Base-by-base conservation (phyloP, 306 rosid genomes). In the Dryas drummondii region DNA sequence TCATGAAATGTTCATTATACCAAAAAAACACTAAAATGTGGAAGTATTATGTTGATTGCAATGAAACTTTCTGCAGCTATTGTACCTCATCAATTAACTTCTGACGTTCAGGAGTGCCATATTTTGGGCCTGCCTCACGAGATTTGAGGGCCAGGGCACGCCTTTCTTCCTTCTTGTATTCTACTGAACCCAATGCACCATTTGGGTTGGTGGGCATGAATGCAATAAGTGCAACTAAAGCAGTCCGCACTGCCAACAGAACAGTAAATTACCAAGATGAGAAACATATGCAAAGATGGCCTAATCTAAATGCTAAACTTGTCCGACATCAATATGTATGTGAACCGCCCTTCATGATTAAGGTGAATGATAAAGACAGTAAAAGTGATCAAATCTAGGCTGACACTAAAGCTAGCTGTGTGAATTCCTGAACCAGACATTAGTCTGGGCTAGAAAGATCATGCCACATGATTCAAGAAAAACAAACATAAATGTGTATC, bases 161-260 rank as follows among this genome's bases (percentile, higher is more conserved):
- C 78, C 98, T 89, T 75, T 96, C 97, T 83, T 96, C 98, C 72
- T 90, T 89, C 85, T 89, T 92, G 89, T 92, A 96, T 79, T 90
- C 93, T 62, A 96, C 78, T 9, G 99, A 96, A 68, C 99, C 98
- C 81, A 96, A 73, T 2, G 99, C 99, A 22, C 98, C 98, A 82
- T 89, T 90, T 79, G 99, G 98, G 70, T 76, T 88, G 81, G 99
- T 87, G 61, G 99, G 99, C 99, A 96, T 92, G 84, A 92, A 96
- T 19, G 99, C 99, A 83, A 96, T 90, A 53, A 96, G 82, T 5
- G 99, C 99, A 80, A 92, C 97, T 63, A 96, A 79, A 76, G 99
- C 99, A 69, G 99, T 96, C 72, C 99, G 91, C 51, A 96, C 99
- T 96, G 86, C 79, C 80, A 82, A 71, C 78, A 79, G 9, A 66